Base-by-base conservation (phyloP, 192 early-diverging fungal genomes). In the Spinellus fusiger region DNA sequence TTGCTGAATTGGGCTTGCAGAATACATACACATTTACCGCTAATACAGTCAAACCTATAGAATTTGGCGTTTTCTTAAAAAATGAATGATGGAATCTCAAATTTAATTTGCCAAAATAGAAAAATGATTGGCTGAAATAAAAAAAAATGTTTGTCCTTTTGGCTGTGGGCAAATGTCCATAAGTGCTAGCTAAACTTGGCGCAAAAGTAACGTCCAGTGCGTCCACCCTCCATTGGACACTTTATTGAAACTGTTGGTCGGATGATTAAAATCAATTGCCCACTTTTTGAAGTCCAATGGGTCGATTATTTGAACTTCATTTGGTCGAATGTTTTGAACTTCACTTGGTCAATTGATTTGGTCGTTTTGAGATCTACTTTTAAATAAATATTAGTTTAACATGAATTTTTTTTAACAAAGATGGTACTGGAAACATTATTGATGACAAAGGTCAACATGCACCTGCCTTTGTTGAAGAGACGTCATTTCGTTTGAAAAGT, bases 401-500 rank as follows among this genome's bases (percentile, higher is more conserved):
- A n/a, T n/a, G n/a, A n/a, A 31, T 31, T 52, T 29, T 52, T 1
- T 52, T 29, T 52, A 12, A 3, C 9, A 12, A 52, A 52, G 27
- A 52, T 15, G 50, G 50, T 15, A 52, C 0, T 27, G 25, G 15
- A 12, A 2, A 13, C 22, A 0, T 52, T 29, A 12, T 52, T 0
- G 50, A 52, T 28, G 20, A 52, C 15, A 27, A 4, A 7, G 26
- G 26, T 5, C 5, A 52, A 15, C 23, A 52, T 1, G 50, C 26
- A 7, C 26, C 50, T 53, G 32, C 51, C 1, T 53, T 53, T 53
- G 51, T 53, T 53, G 51, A 53, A 28, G 51, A 15, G 32, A 53
- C 2, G 4, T 32, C 51, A 53, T 53, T 53, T 16, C 28, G 51
- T 32, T 53, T 32, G 27, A 53, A 53, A 53, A 53, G 26, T 53